Evolutionary conservation across 108 stramenopile species (phyloP).

Genomic region (Cyclotella sp.): DNA sequence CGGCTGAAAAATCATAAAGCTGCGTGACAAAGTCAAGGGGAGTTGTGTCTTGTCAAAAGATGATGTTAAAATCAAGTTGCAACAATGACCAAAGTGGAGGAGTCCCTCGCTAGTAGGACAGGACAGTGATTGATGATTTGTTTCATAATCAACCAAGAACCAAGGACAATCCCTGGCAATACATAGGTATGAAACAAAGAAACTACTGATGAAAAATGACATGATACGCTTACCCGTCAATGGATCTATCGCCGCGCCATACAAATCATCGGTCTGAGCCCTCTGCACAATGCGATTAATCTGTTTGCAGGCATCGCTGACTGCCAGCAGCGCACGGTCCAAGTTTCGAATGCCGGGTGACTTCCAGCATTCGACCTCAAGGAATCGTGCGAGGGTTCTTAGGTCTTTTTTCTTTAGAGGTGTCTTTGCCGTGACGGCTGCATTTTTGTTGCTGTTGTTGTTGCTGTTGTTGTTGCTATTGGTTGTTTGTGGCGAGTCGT

Average conservation of each 20-base stretch:
- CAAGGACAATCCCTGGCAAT: no score
- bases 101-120: no score
- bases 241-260: slow-evolving; percentile 76
- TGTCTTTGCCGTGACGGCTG: background rate
- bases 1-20: no score
- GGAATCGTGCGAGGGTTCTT: slow-evolving; percentile 77
- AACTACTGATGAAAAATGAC: no score
- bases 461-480: background rate
- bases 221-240: slow-evolving; percentile 31
- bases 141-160: no score
- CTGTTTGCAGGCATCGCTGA: slow-evolving; percentile 88
- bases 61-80: no score
- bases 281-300: slow-evolving; percentile 89
- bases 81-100: no score
- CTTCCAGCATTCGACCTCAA: slow-evolving; percentile 92
- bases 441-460: background rate
- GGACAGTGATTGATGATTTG: no score
- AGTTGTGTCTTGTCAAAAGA: no score
- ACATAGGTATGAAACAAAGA: no score
- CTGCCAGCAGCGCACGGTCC: slow-evolving; percentile 78
- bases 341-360: slow-evolving; percentile 63
- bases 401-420: slow-evolving; percentile 79
- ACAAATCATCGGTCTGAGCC: slow-evolving; percentile 91
- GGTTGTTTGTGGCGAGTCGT: no score
- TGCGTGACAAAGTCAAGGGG: no score